Conservation (phyloP, 371 early-diverging fungal genomes). For the Mortierella sp. region DNA sequence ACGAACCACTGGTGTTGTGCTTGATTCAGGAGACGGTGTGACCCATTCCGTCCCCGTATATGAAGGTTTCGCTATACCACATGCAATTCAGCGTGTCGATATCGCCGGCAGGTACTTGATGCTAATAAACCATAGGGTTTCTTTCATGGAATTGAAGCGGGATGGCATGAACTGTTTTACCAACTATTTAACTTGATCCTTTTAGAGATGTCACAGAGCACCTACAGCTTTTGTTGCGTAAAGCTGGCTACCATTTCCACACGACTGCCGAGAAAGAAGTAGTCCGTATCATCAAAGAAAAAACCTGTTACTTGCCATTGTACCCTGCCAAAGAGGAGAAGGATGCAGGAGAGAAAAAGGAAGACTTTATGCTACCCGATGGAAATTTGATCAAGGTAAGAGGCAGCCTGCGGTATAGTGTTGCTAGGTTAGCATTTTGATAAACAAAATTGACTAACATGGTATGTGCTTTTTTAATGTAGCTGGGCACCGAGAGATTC, state of each 20-base stretch:
- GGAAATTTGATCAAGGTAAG: constrained; percentile 98
- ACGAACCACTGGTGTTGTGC: constrained; percentile 99
- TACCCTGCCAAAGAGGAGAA: constrained; percentile 99
- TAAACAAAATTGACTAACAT: neutral
- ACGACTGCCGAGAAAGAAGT: constrained; percentile 99
- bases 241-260: constrained; percentile 99
- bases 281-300: constrained; percentile 99
- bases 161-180: neutral
- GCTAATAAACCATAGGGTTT: neutral
- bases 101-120: constrained; percentile 67
- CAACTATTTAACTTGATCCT: neutral
- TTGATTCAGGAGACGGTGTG: constrained; percentile 99
- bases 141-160: neutral
- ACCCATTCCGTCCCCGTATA: constrained; percentile 99
- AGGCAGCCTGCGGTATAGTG: neutral
- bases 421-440: neutral
- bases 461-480: neutral
- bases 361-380: constrained; percentile 99
- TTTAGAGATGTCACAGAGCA: constrained; percentile 98
- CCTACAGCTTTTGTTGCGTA: constrained; percentile 97
- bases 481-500: constrained; percentile 74
- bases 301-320: constrained; percentile 99
- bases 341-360: constrained; percentile 93
- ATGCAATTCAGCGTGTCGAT: constrained; percentile 99
- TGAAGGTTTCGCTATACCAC: constrained; percentile 99